Evolutionary conservation across 441 rosid genomes (phyloP), one percentile per base, ranked within the genome.

Genomic region (Gossypium davidsonii): DNA sequence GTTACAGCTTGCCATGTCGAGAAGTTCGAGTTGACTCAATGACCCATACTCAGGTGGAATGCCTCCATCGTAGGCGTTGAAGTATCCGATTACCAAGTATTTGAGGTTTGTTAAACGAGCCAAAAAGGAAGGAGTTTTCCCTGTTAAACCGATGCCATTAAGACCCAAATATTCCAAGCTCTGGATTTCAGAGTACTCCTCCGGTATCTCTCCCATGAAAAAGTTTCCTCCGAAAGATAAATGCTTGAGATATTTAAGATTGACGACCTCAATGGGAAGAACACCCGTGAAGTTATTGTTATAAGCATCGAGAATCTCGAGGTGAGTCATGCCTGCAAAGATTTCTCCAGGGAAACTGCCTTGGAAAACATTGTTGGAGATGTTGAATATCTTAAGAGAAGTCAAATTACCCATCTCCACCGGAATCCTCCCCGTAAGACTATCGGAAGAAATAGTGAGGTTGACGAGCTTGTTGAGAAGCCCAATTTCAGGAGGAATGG

Each of bases 11-110:
- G 84, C 89, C 90, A 94, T 87, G 78, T 91, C 96, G 1, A 94
- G 91, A 6, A 76, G 0, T 46, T 80, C 78, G 10, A 94, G 94
- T 1, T 78, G 79, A 21, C 83, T 75, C 74, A 94, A 72, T 4
- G 55, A 66, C 0, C 97, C 97, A 39, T 89, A 91, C 74, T 86
- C 96, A 14, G 87, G 84, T 0, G 98, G 97, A 56, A 94, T 82
- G 3, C 85, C 90, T 2, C 97, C 91, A 11, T 71, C 73, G 61
- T 84, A 94, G 6, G 15, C 31, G 79, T 84, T 91, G 70, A 0
- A 91, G 61, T 91, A 94, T 0, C 98, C 97, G 0, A 91, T 1
- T 37, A 76, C 87, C 78, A 94, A 49, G 37, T 69, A 75, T 77
- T 23, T 79, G 0, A 90, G 86, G 14, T 88, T 94, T 74, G 79